Evolutionary conservation across 257 asterid genomes (phyloP).

Genomic region (Cinchona pubescens): DNA sequence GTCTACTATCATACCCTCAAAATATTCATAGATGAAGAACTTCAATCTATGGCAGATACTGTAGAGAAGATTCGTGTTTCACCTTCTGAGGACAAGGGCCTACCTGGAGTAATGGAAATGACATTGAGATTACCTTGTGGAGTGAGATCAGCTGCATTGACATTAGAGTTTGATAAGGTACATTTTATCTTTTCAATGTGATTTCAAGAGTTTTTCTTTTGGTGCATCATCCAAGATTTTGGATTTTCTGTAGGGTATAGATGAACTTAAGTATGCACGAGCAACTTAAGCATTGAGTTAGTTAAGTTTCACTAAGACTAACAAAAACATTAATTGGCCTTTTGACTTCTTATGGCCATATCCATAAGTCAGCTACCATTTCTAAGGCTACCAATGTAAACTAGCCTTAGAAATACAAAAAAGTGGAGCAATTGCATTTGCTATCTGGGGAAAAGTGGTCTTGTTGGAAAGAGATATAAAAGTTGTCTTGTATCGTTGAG

Average conservation of each 20-base stretch:
- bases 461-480: background rate
- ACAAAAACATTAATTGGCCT: no score
- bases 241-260: background rate
- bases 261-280: background rate
- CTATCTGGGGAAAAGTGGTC: background rate
- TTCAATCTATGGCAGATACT: constrained; percentile 44
- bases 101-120: constrained; percentile 90
- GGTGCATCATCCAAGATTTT: background rate
- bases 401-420: background rate
- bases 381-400: background rate
- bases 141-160: constrained; percentile 71
- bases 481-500: background rate
- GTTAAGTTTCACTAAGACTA: background rate
- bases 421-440: background rate
- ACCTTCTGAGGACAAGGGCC: constrained; percentile 95
- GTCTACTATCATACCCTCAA: constrained; percentile 79
- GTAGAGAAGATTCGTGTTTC: constrained; percentile 63
- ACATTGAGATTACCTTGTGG: constrained; percentile 67
- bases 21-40: constrained; percentile 66
- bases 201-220: background rate
- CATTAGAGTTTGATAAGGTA: constrained; percentile 96
- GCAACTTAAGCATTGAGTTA: background rate
- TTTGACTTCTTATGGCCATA: no score
- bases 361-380: no score
- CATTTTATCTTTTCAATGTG: constrained; percentile 2